Conservation (phyloP, 2,329 filamentous ascomycete genomes). For the Aureobasidium sp. region DNA sequence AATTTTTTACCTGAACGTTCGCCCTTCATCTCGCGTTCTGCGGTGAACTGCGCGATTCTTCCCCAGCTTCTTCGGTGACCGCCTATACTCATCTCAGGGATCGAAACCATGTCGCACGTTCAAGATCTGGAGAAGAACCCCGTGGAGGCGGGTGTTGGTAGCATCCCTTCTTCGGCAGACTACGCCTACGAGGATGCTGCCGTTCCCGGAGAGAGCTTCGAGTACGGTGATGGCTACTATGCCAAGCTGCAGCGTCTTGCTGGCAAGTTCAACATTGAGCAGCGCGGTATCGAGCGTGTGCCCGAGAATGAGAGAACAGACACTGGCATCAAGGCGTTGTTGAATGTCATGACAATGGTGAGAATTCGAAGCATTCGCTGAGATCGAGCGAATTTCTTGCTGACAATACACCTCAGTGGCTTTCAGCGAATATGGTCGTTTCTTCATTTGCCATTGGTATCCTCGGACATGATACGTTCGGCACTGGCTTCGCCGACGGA, state of each 20-base stretch:
- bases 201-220: conserved; percentile 53
- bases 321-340: conserved; percentile 45
- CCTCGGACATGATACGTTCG: conserved; percentile 61
- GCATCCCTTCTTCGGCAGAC: conserved; percentile 22
- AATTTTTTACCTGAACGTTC: conserved; percentile 13
- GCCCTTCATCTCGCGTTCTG: conserved; percentile 3
- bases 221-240: conserved; percentile 49
- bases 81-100: not conserved
- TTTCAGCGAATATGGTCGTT: conserved; percentile 71
- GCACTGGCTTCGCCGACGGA: conserved; percentile 65
- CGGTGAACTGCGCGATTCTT: conserved; percentile 3
- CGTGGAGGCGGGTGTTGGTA: conserved; percentile 25
- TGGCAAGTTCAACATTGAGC: conserved; percentile 60
- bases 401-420: conserved; percentile 49
- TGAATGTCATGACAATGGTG: conserved; percentile 67
- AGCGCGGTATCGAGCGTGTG: conserved; percentile 69
- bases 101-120: conserved; percentile 7
- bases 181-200: conserved; percentile 36
- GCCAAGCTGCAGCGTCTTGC: conserved; percentile 57
- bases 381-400: conserved; percentile 15
- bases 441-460: conserved; percentile 70
- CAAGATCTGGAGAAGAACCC: conserved; percentile 25
- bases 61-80: conserved; percentile 10
- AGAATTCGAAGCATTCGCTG: not conserved
- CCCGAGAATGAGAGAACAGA: conserved; percentile 63